Conservation (phyloP, 164 flowering plant genomes). For the Akebia trifoliata region DNA sequence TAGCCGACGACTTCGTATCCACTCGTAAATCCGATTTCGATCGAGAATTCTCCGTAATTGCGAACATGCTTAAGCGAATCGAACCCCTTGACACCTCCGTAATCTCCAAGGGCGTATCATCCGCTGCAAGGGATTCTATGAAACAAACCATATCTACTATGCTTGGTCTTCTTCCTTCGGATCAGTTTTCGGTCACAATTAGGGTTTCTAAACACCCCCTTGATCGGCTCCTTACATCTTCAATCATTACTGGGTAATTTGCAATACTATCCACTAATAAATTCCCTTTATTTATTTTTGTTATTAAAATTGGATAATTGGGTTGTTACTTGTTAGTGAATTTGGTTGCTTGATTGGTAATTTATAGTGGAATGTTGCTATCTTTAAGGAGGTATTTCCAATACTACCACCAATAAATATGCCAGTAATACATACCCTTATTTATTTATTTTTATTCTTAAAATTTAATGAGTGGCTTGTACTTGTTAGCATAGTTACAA, state of each 20-base stretch:
- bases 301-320: no score
- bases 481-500: no score
- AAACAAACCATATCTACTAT: constrained; percentile 80
- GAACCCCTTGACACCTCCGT: constrained; percentile 68
- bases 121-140: constrained; percentile 80
- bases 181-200: constrained; percentile 64
- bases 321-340: no score
- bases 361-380: no score
- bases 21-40: constrained; percentile 50
- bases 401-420: no score
- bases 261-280: no score
- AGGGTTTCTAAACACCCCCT: constrained; percentile 57
- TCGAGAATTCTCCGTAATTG: constrained; percentile 70
- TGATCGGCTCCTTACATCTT: constrained; percentile 57
- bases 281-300: no score
- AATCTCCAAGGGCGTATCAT: constrained; percentile 70
- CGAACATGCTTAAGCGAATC: constrained; percentile 58
- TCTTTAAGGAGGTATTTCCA: no score
- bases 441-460: no score
- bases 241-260: constrained; percentile 77
- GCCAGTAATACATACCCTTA: no score
- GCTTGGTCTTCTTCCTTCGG: constrained; percentile 85
- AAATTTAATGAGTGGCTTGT: no score
- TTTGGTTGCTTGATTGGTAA: neutral
- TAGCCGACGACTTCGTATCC: constrained; percentile 66